Percentiles rank a stretch among this genome's conserved stretches.
These are phyloP conservation scores for Solanum paucissectum DNA, from an alignment of 257 asterid genomes.

Conservation along the genomic window DNA sequence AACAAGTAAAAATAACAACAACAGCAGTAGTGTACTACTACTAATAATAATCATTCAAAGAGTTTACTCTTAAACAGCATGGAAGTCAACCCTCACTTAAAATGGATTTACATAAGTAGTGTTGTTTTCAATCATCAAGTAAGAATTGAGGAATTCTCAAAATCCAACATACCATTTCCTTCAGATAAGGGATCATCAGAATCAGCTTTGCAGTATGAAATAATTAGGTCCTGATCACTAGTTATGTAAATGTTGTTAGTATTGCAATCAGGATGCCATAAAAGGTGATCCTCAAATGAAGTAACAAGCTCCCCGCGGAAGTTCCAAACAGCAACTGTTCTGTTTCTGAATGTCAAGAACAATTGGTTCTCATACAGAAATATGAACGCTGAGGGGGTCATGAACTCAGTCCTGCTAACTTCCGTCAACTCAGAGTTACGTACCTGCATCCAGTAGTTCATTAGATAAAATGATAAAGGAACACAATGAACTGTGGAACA, in stretches of 20 bases:
- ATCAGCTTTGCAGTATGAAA: slow-evolving; percentile 94
- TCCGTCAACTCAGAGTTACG: slow-evolving; percentile 84
- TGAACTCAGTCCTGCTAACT: slow-evolving; percentile 90
- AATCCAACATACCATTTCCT: slow-evolving; percentile 57
- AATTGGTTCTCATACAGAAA: slow-evolving; percentile 92
- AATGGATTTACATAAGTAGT: background rate
- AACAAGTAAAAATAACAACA: background rate
- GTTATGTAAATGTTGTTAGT: slow-evolving; percentile 97
- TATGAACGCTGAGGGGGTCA: slow-evolving; percentile 99
- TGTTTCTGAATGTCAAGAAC: slow-evolving; percentile 86
- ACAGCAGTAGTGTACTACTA: background rate
- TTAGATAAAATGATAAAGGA: slow-evolving; percentile 5
- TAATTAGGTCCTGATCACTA: slow-evolving; percentile 95
- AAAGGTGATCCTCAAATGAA: slow-evolving; percentile 91
- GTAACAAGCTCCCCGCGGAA: slow-evolving; percentile 98
- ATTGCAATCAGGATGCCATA: slow-evolving; percentile 99
- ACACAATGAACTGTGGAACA: background rate
- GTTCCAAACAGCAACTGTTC: slow-evolving; percentile 99
- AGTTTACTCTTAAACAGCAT: background rate
- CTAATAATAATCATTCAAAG: background rate
- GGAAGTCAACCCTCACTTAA: background rate
- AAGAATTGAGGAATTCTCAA: background rate
- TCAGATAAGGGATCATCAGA: slow-evolving; percentile 75
- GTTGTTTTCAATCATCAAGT: background rate
- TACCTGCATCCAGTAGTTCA: slow-evolving; percentile 40